Conservation (phyloP, 768 basidiomycete species). For the Saitozyma podzolica region DNA sequence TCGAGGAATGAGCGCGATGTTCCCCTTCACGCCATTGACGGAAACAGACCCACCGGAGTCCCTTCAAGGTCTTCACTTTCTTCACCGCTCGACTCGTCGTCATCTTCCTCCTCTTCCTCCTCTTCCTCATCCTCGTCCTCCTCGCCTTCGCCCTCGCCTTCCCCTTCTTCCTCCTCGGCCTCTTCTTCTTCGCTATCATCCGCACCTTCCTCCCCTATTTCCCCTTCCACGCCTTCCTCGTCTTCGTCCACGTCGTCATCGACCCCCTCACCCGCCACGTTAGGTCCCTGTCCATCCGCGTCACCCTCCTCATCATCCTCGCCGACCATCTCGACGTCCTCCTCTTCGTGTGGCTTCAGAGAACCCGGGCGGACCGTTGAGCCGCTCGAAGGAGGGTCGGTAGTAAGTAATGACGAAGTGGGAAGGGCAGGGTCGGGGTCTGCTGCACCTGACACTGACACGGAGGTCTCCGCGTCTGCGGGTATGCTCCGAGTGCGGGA, state of each 20-base stretch:
- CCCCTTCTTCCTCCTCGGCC: not conserved
- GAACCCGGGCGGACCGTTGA: too few species aligned
- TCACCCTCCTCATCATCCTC: conserved; percentile 1
- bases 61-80: conserved; percentile 25
- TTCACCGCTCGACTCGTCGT: conserved; percentile 3
- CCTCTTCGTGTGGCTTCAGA: not conserved
- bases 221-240: conserved; percentile 13
- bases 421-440: too few species aligned
- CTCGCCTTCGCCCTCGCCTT: conserved; percentile 6
- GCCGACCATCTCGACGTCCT: conserved; percentile 8
- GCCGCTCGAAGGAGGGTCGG: too few species aligned
- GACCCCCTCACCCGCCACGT: not conserved
- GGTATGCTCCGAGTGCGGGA: not conserved
- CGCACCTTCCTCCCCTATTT: conserved; percentile 1
- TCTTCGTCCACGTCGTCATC: conserved; percentile 11
- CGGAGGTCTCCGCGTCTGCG: too few species aligned
- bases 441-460: too few species aligned
- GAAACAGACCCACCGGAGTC: not conserved
- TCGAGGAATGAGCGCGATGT: not conserved
- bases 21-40: not conserved
- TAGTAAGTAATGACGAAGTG: too few species aligned
- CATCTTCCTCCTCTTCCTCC: conserved; percentile 11
- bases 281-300: not conserved
- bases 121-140: conserved; percentile 17
- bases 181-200: not conserved